Evolutionary conservation across 331 rosid genomes (phyloP), one percentile per base, ranked within the genome.

Genomic region (Stylosanthes scabra): DNA sequence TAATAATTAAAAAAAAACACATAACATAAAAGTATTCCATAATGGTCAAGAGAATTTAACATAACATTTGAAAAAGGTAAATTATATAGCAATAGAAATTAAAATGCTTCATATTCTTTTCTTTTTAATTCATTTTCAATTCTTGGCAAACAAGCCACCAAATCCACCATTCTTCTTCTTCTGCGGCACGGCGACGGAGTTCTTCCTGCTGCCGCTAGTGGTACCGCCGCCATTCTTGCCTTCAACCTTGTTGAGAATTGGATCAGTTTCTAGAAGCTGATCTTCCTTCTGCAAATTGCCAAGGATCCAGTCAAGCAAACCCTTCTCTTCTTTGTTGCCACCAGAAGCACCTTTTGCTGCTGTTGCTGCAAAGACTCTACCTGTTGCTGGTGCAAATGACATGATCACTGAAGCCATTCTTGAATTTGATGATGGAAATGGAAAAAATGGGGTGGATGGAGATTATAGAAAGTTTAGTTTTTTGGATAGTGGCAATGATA

Each of bases 121-220:
- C n/a, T 11, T 46, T 46, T 46, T 1, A n/a, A 56, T 71, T 74
- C 80, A 2, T 82, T 83, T 60, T 71, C 78, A 82, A 2, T 82
- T 83, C 88, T 91, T 91, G 15, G 90, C 97, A 74, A 94, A 94
- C 9, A 94, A 88, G 50, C 98, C 96, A 46, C 97, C 97, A 66
- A 89, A 90, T 8, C 88, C 96, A 25, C 90, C 79, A 34, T 87
- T 72, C 74, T 91, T 89, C 86, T 92, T 92, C 91, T 94, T 91
- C 39, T 78, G 89, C 0, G 93, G 96, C 58, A 88, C 72, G 0
- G 80, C 88, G 31, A 87, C 97, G 0, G 97, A 68, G 80, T 79
- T 82, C 84, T 83, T 85, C 5, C 85, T 27, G 71, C 88, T 83
- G 7, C 74, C 56, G 6, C 8, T 50, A 15, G 27, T 13, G 64